phyloP scores from a whole-genome alignment of 495 filamentous ascomycete genomes.

The Aspergillus kassunensis region DNA sequence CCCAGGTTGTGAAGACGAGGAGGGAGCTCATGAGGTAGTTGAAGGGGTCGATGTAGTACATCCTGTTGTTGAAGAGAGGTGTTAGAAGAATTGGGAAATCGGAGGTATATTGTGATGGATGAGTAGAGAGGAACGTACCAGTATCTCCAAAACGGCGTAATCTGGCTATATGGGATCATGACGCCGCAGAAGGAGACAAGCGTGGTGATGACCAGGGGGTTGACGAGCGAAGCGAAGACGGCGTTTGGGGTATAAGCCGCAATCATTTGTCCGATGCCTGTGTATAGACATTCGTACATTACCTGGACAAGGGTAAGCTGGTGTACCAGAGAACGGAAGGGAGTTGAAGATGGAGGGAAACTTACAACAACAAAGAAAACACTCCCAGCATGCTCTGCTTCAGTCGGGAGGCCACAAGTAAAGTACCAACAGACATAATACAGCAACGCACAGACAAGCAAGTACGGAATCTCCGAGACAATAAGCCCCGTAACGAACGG shows the following conservation, averaged over 20 bases:
- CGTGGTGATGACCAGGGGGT: slow-evolving; percentile 47
- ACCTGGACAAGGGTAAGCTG: not conserved
- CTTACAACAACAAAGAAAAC: not conserved
- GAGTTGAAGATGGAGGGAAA: not conserved
- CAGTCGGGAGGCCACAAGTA: slow-evolving; percentile 17
- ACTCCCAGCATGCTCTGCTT: not conserved
- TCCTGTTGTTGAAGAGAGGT: not conserved
- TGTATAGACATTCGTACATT: not conserved
- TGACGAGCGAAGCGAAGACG: slow-evolving; percentile 49
- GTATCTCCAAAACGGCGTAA: slow-evolving; percentile 59
- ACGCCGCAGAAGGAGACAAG: slow-evolving; percentile 38
- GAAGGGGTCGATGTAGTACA: slow-evolving; percentile 63
- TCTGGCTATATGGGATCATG: slow-evolving; percentile 35
- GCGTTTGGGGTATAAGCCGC: slow-evolving; percentile 58
- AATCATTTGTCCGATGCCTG: slow-evolving; percentile 53
- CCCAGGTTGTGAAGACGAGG: slow-evolving; percentile 51
- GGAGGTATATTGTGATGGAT: too few relatives aligned
- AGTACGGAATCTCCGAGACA: slow-evolving; percentile 53
- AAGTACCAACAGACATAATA: slow-evolving; percentile 55
- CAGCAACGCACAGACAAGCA: slow-evolving; percentile 47
- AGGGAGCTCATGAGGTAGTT: slow-evolving; percentile 60
- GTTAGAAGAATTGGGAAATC: too few relatives aligned
- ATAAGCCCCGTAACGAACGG: slow-evolving; percentile 50
- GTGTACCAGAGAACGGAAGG: not conserved
- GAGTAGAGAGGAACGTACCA: slow-evolving; percentile 44